Evolutionary conservation across 495 filamentous ascomycete species (phyloP).

Genomic region (Letharia lupina): DNA sequence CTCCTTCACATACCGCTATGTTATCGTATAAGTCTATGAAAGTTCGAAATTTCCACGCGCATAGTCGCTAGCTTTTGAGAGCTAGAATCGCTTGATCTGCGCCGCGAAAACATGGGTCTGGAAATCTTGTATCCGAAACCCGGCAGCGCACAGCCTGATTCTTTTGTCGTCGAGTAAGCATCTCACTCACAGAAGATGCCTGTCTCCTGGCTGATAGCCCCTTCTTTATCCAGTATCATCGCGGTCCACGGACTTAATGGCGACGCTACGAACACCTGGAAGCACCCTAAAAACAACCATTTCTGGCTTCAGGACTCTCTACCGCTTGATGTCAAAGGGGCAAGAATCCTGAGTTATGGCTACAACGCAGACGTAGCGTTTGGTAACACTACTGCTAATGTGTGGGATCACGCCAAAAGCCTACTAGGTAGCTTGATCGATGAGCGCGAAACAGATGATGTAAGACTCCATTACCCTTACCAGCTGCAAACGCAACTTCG

Average conservation of each 20-base stretch:
- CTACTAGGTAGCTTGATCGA: slow-evolving; percentile 20
- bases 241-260: slow-evolving; percentile 35
- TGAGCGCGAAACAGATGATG: slow-evolving; percentile 26
- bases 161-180: slow-evolving; percentile 8
- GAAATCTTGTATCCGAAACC: slow-evolving; percentile 2
- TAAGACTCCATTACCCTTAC: neutral
- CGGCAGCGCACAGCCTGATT: neutral
- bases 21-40: neutral
- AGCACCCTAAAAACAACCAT: slow-evolving; percentile 1
- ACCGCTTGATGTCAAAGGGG: slow-evolving; percentile 13
- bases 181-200: too few species aligned
- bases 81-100: neutral
- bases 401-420: slow-evolving; percentile 18
- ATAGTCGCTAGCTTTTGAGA: neutral
- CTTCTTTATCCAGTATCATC: slow-evolving; percentile 28
- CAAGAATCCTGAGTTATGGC: slow-evolving; percentile 17
- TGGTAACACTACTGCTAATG: slow-evolving; percentile 11
- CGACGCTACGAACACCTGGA: slow-evolving; percentile 28
- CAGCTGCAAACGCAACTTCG: neutral
- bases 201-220: neutral
- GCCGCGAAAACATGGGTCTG: neutral
- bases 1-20: neutral
- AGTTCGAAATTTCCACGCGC: neutral
- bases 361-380: slow-evolving; percentile 18
- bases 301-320: slow-evolving; percentile 23